phyloP scores from a whole-genome alignment of 148 eudicot species.

The Limonium bicolor region DNA sequence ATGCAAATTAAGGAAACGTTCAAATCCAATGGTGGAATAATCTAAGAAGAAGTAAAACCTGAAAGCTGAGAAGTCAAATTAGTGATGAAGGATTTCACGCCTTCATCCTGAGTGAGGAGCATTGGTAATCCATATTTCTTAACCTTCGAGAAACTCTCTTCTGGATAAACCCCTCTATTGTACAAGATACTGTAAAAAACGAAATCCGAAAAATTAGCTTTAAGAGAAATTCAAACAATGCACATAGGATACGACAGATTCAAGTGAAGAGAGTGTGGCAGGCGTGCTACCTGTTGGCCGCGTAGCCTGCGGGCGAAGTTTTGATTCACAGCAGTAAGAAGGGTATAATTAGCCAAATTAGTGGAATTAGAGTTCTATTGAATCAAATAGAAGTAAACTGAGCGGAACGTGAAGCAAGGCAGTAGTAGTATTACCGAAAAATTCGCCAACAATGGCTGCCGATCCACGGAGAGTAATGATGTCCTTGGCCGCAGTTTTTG shows the following conservation, averaged over 20 bases:
- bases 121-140: conserved; percentile 92
- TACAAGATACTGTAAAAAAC: conserved; percentile 52
- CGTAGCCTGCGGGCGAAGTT: conserved; percentile 55
- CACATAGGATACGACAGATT: neutral
- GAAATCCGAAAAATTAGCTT: neutral
- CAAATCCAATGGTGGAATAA: neutral
- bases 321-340: neutral
- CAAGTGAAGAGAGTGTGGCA: no score
- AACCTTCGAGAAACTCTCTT: conserved; percentile 78
- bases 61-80: conserved; percentile 78
- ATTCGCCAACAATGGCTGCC: conserved; percentile 86
- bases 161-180: conserved; percentile 88
- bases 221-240: neutral
- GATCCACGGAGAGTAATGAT: conserved; percentile 93
- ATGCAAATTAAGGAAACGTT: neutral
- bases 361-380: neutral
- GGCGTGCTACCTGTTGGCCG: conserved; percentile 99
- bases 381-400: neutral
- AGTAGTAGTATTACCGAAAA: conserved; percentile 43
- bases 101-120: conserved; percentile 90
- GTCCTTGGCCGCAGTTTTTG: conserved; percentile 69
- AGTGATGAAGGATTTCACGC: conserved; percentile 72
- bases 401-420: neutral
- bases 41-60: conserved; percentile 12
- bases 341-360: conserved; percentile 4